Evolutionary conservation across 2,329 filamentous ascomycete genomes (phyloP).

Genomic region (Fusarium odoratissimum): DNA sequence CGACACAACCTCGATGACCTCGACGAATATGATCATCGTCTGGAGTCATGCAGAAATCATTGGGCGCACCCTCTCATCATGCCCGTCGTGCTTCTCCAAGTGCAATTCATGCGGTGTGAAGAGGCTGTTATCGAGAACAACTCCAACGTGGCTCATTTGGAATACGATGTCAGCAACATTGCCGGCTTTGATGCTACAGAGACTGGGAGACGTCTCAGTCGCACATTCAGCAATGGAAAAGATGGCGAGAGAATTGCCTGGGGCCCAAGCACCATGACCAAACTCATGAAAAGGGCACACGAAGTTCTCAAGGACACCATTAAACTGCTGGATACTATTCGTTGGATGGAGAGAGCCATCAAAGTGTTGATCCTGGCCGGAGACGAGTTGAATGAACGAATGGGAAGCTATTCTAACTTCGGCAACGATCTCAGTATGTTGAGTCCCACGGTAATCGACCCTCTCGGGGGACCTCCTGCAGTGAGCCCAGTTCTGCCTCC

Average conservation of each 20-base stretch:
- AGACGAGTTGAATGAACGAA: slow-evolving; percentile 54
- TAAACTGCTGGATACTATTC: slow-evolving; percentile 58
- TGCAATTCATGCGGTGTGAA: slow-evolving; percentile 59
- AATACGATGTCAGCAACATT: slow-evolving; percentile 57
- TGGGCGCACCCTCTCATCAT: slow-evolving; percentile 60
- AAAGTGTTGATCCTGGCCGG: slow-evolving; percentile 58
- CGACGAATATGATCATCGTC: slow-evolving; percentile 58
- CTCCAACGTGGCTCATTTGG: slow-evolving; percentile 54
- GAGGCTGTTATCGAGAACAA: slow-evolving; percentile 58
- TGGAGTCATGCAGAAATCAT: slow-evolving; percentile 57
- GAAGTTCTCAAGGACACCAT: slow-evolving; percentile 59
- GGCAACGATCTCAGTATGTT: slow-evolving; percentile 43
- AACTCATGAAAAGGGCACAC: slow-evolving; percentile 60
- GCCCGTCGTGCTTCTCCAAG: slow-evolving; percentile 59
- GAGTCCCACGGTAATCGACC: slow-evolving; percentile 39
- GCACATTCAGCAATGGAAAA: slow-evolving; percentile 40
- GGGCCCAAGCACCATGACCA: slow-evolving; percentile 58
- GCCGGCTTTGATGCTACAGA: slow-evolving; percentile 53
- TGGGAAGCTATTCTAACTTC: slow-evolving; percentile 39
- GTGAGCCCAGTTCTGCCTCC: slow-evolving; percentile 44
- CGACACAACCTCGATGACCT: slow-evolving; percentile 57
- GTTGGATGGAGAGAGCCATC: slow-evolving; percentile 60
- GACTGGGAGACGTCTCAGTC: slow-evolving; percentile 39
- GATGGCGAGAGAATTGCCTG: slow-evolving; percentile 44
- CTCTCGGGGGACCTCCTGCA: slow-evolving; percentile 39